Evolutionary conservation across 768 basidiomycete species (phyloP).

Genomic region (Polyporus arcularius): DNA sequence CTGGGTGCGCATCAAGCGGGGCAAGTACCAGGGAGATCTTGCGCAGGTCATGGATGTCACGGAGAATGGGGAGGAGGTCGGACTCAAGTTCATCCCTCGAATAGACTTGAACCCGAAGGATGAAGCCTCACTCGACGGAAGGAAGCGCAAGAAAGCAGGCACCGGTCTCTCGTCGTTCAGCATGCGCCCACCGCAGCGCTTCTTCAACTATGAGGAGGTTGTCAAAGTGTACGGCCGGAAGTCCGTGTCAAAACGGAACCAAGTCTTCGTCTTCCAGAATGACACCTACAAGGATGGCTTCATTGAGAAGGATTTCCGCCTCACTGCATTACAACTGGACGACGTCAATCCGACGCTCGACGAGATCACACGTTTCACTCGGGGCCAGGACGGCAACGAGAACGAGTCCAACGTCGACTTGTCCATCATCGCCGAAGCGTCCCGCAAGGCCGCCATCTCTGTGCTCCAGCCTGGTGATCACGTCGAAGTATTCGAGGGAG

Average conservation of each 20-base stretch:
- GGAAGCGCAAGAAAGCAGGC: conserved; percentile 75
- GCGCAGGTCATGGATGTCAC: conserved; percentile 95
- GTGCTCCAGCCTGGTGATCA: conserved; percentile 98
- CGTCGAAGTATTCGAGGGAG: conserved; percentile 96
- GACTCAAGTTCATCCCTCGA: conserved; percentile 93
- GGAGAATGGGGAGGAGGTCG: conserved; percentile 91
- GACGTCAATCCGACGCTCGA: conserved; percentile 95
- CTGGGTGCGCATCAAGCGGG: conserved; percentile 95
- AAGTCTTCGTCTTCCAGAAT: conserved; percentile 83
- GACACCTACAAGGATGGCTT: conserved; percentile 96
- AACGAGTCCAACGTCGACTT: conserved; percentile 78
- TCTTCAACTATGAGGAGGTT: conserved; percentile 95
- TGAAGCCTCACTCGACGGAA: conserved; percentile 62
- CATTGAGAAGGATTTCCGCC: conserved; percentile 92
- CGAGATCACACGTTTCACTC: conserved; percentile 90
- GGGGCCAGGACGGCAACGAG: conserved; percentile 69
- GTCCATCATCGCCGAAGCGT: conserved; percentile 89
- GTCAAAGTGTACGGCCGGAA: conserved; percentile 82
- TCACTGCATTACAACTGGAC: conserved; percentile 76
- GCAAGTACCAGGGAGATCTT: conserved; percentile 92
- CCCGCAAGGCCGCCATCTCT: conserved; percentile 86
- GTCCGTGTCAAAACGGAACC: conserved; percentile 70
- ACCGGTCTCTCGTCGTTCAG: conserved; percentile 44
- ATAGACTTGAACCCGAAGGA: conserved; percentile 95
- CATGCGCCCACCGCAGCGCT: conserved; percentile 86